A percentile compares a stretch with the other conserved stretches of the same genome.
Evolutionary conservation across 257 asterid genomes (phyloP).

Genomic region (Primulina huaijiensis): DNA sequence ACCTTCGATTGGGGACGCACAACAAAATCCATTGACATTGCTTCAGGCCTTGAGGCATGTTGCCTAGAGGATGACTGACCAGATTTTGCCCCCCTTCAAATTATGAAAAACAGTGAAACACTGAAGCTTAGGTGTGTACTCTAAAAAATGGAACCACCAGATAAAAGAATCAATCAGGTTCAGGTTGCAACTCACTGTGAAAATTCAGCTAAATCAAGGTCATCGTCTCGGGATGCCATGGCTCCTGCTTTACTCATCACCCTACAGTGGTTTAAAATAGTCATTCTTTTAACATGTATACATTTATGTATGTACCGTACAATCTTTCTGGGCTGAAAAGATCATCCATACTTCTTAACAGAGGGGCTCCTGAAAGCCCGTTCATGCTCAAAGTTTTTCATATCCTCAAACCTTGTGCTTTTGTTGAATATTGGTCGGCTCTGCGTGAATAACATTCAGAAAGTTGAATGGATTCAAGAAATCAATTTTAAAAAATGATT

Average conservation of each 20-base stretch:
- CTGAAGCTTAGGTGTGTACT: slow-evolving; percentile 15
- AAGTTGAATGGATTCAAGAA: not conserved
- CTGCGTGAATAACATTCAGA: slow-evolving; percentile 27
- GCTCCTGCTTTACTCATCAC: slow-evolving; percentile 43
- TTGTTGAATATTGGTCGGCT: slow-evolving; percentile 73
- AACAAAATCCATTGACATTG: slow-evolving; percentile 89
- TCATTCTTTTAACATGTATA: not conserved
- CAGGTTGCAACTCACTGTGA: slow-evolving; percentile 36
- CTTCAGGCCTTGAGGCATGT: slow-evolving; percentile 53
- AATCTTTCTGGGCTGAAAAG: not conserved
- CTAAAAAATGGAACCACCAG: not conserved
- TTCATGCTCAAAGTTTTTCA: slow-evolving; percentile 80
- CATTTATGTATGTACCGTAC: not conserved
- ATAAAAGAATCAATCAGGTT: slow-evolving; percentile 5
- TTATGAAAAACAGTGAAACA: slow-evolving; percentile 19
- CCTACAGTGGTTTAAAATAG: slow-evolving; percentile 22
- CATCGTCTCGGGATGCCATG: slow-evolving; percentile 43
- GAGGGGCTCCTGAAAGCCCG: slow-evolving; percentile 67
- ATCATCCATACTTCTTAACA: slow-evolving; percentile 32
- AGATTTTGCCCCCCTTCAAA: slow-evolving; percentile 46
- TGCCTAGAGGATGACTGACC: slow-evolving; percentile 44
- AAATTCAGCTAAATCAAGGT: slow-evolving; percentile 46
- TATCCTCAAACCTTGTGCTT: slow-evolving; percentile 96
- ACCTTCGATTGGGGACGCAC: slow-evolving; percentile 93
- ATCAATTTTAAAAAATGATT: not conserved